Percentiles rank a stretch among this genome's conserved stretches.
These are phyloP conservation scores for Plasmopara halstedii DNA, from an alignment of 352 stramenopile species.

Conservation along the genomic window DNA sequence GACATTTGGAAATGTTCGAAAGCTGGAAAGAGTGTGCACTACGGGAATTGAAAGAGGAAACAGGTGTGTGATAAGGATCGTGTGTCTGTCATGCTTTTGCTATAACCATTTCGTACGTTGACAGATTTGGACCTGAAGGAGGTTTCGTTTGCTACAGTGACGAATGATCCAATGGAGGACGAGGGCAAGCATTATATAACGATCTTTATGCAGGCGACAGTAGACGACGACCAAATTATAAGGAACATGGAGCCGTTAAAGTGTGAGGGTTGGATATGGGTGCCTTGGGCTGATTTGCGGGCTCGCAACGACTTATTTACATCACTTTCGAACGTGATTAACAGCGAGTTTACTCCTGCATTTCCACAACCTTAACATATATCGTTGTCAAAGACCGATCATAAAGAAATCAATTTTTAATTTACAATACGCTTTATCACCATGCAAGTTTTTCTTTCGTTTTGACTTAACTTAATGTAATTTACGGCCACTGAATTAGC, in stretches of 20 bases:
- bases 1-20: constrained; percentile 81
- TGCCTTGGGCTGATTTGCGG: constrained; percentile 43
- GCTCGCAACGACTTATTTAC: constrained; percentile 66
- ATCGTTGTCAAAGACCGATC: neutral
- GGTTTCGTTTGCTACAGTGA: constrained; percentile 58
- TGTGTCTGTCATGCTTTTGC: neutral
- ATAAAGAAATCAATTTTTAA: constrained; percentile 11
- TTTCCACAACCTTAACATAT: constrained; percentile 12
- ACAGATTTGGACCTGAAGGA: constrained; percentile 53
- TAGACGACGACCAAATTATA: constrained; percentile 40
- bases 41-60: constrained; percentile 80
- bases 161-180: constrained; percentile 77
- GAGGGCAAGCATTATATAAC: constrained; percentile 84
- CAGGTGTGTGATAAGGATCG: constrained; percentile 25
- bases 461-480: too few species aligned
- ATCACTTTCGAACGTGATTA: constrained; percentile 58
- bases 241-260: constrained; percentile 81
- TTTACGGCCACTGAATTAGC: constrained; percentile 21
- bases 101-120: neutral
- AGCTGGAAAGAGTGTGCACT: constrained; percentile 70
- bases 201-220: constrained; percentile 68
- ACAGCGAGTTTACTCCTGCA: constrained; percentile 42
- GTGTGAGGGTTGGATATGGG: constrained; percentile 71
- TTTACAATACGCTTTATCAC: constrained; percentile 29
- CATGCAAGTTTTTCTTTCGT: constrained; percentile 13